Percentiles rank a stretch among this genome's conserved stretches.
These are phyloP conservation scores for Fusarium duplospermum DNA, from an alignment of 2,329 filamentous ascomycete genomes.

Conservation along the genomic window DNA sequence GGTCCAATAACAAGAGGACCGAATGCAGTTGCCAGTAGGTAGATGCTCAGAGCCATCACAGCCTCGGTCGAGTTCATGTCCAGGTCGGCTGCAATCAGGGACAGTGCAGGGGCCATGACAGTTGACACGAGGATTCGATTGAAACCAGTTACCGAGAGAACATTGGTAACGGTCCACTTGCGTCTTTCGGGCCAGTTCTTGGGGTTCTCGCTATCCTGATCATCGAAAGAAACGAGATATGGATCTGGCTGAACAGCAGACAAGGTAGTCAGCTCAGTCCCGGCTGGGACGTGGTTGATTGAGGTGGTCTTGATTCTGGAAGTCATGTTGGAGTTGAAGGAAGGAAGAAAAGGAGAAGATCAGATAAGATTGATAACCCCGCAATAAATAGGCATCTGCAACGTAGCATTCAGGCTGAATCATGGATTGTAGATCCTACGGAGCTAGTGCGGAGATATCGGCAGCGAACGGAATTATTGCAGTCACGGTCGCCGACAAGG, in stretches of 20 bases:
- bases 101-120: constrained; percentile 63
- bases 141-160: constrained; percentile 62
- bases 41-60: constrained; percentile 60
- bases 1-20: constrained; percentile 58
- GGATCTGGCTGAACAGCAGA: constrained; percentile 11
- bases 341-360: neutral
- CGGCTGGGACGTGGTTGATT: neutral
- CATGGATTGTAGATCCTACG: neutral
- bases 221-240: constrained; percentile 44
- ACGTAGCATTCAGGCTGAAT: neutral
- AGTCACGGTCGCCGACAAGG: neutral
- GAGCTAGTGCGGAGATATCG: constrained; percentile 30
- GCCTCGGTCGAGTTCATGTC: constrained; percentile 61
- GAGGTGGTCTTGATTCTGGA: neutral
- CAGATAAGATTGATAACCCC: neutral
- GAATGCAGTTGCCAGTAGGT: constrained; percentile 56
- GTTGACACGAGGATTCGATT: constrained; percentile 64
- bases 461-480: neutral
- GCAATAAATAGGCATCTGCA: neutral
- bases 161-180: constrained; percentile 63
- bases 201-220: constrained; percentile 52
- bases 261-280: neutral
- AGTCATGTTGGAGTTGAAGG: neutral
- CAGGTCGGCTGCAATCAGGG: constrained; percentile 62
- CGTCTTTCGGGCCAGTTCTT: constrained; percentile 52